phyloP scores from a whole-genome alignment of 257 asterid genomes.

The Solanum piurae region DNA sequence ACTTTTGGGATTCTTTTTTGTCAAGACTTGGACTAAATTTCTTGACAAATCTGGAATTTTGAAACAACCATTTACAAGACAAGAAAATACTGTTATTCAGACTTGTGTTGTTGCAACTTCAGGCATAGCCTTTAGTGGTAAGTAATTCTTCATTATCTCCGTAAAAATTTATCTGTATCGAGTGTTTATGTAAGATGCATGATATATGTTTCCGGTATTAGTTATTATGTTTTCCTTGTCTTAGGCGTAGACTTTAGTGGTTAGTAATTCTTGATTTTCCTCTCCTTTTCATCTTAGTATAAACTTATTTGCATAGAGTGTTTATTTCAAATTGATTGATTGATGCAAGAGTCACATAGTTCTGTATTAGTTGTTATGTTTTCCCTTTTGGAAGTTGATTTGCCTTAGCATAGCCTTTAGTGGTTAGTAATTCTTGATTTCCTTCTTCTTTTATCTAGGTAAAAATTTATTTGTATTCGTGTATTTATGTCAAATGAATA shows the following conservation, averaged over 20 bases:
- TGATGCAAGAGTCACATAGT: neutral
- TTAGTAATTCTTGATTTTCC: too few relatives aligned
- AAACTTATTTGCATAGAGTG: neutral
- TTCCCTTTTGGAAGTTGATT: too few relatives aligned
- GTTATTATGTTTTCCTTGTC: neutral
- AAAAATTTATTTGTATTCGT: too few relatives aligned
- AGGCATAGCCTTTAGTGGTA: slow-evolving; percentile 73
- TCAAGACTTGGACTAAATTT: slow-evolving; percentile 48
- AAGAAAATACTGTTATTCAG: slow-evolving; percentile 68
- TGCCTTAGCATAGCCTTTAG: too few relatives aligned
- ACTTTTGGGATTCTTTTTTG: slow-evolving; percentile 51
- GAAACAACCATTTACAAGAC: slow-evolving; percentile 56
- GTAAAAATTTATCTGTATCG: neutral
- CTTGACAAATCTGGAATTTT: slow-evolving; percentile 31
- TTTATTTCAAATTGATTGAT: neutral
- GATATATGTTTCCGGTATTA: neutral
- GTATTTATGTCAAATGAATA: too few relatives aligned
- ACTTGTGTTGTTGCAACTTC: slow-evolving; percentile 71
- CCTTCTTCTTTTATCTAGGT: too few relatives aligned
- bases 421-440: neutral
- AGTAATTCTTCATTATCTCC: neutral
- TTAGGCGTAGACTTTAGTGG: too few relatives aligned
- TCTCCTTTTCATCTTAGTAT: neutral
- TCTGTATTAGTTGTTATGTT: neutral
- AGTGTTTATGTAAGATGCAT: neutral